A percentile compares a stretch with the other conserved stretches of the same genome.
phyloP scores from a whole-genome alignment of 208 protist species.

The Crithidia acanthocephali region DNA sequence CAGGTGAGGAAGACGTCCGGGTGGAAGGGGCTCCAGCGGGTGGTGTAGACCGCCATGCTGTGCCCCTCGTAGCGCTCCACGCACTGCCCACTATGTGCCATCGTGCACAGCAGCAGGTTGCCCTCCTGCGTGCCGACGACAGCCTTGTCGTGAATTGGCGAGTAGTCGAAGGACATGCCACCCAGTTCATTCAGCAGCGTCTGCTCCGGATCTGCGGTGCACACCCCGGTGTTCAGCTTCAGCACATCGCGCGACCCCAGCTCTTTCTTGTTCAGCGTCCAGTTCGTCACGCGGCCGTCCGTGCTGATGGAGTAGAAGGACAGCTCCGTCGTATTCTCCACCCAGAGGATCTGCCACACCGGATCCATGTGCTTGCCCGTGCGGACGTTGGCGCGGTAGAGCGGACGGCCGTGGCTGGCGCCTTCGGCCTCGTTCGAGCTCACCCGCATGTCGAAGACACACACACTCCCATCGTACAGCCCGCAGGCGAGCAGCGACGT shows the following conservation, averaged over 20 bases:
- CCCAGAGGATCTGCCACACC: conserved; percentile 96
- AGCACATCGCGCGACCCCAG: conserved; percentile 95
- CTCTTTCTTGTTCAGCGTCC: conserved; percentile 96
- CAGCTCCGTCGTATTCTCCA: conserved; percentile 60
- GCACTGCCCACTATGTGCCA: conserved; percentile 95
- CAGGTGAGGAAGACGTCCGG: conserved; percentile 95
- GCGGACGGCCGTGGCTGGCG: conserved; percentile 72
- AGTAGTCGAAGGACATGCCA: conserved; percentile 97
- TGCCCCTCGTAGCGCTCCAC: conserved; percentile 94
- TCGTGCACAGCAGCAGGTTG: conserved; percentile 95
- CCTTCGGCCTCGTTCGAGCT: conserved; percentile 37
- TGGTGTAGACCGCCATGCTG: conserved; percentile 95
- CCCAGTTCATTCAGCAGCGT: conserved; percentile 89
- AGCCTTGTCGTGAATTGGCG: conserved; percentile 83
- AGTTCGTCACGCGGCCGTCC: conserved; percentile 96
- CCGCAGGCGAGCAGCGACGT: conserved; percentile 94
- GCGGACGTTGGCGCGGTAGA: conserved; percentile 93
- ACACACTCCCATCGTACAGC: conserved; percentile 96
- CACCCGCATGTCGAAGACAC: conserved; percentile 94
- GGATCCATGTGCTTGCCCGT: conserved; percentile 97
- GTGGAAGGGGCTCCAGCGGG: conserved; percentile 97
- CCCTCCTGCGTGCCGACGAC: conserved; percentile 98
- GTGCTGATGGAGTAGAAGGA: conserved; percentile 96
- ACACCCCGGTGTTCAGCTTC: conserved; percentile 76
- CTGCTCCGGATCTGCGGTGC: conserved; percentile 82